Evolutionary conservation across 2,329 filamentous ascomycete species (phyloP).

Genomic region (Fusarium sp.): DNA sequence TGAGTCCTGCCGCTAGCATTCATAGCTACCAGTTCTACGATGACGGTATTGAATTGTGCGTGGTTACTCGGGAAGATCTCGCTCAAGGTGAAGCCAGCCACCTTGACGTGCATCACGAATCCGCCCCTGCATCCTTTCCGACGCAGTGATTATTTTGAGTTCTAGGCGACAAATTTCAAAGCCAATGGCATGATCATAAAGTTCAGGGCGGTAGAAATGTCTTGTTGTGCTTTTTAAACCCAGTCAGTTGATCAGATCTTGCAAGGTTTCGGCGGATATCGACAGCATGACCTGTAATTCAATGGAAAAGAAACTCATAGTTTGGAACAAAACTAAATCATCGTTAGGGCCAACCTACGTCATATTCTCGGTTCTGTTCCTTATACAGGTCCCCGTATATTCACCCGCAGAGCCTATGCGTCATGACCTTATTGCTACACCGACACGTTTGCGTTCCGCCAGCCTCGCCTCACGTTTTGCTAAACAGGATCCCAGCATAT

Average conservation of each 20-base stretch:
- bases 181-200: background rate
- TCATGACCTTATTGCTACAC: no score
- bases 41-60: background rate
- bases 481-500: no score
- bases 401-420: background rate
- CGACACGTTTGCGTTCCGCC: background rate
- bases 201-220: background rate
- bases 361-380: fast-evolving
- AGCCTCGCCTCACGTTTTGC: no score
- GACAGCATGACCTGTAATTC: background rate
- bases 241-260: background rate
- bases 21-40: no score
- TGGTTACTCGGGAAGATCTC: background rate
- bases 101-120: background rate
- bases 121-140: fast-evolving
- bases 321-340: background rate
- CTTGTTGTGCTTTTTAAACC: background rate
- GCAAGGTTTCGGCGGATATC: no score
- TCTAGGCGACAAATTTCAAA: background rate
- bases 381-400: background rate
- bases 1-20: background rate
- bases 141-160: background rate
- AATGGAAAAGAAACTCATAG: background rate
- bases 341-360: fast-evolving
- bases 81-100: background rate